Base-by-base conservation (phyloP, 257 asterid species). In the Lantana camara region DNA sequence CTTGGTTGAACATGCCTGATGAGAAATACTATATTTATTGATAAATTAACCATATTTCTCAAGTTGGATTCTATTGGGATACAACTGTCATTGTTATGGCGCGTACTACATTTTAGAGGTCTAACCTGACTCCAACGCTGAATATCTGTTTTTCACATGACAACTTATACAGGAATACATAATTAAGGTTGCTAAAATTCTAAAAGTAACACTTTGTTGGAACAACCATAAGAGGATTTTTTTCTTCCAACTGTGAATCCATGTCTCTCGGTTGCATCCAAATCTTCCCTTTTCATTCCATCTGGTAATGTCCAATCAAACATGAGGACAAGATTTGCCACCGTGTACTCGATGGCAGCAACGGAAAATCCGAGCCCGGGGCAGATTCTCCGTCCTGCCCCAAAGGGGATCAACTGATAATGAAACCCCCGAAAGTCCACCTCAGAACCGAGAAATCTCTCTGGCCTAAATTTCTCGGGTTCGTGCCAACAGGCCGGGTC, bases 281-380 rank as follows among this genome's bases (percentile, higher is more conserved):
- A 64, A 7, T 75, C 74, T 41, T 51, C 60, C 5, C 41, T 59
- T 17, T 64, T 40, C 4, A 5, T 14, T 20, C 72, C 80, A 8
- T 21, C 10, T 14, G 80, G 73, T 64, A 74, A 40, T 50, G 23
- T 51, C 75, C 80, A 79, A 9, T 75, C 78, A 38, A 75, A 79
- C n/a, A 49, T 63, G 2, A 37, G 67, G 46, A 75, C 16, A 12
- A 79, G 70, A 29, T 67, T 67, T 22, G 81, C 81, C 6, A 79
- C 1, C 10, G 40, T 62, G 4, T n/a, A 62, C 41, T 75, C 68
- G 23, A 54, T 45, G 0, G 60, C 7, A 0, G 71, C 49, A 7
- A 29, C 17, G 11, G 67, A 71, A 45, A 79, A 72, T 14, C 12
- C 47, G 0, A 75, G 13, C 19, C 71, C 63, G 0, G 75, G 75